A percentile compares a stretch with the other conserved stretches of the same genome.
Evolutionary conservation across 1,139 yeast genomes (phyloP).

Genomic region (Yamadazyma aaseri): DNA sequence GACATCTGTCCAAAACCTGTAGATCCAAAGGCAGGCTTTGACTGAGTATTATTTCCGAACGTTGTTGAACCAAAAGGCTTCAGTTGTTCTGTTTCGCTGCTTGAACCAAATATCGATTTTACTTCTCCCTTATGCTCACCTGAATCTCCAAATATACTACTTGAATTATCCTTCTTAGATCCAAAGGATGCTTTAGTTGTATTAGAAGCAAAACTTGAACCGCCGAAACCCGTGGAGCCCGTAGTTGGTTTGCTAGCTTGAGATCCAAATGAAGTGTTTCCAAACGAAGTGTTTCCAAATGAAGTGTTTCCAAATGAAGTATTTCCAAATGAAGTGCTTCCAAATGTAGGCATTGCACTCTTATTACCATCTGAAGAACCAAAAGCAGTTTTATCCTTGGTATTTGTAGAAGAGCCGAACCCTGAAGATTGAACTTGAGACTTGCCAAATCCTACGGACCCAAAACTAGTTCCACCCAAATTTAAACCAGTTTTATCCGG

Average conservation of each 20-base stretch:
- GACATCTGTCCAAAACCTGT: slow-evolving; percentile 10
- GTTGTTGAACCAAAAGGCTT: no score
- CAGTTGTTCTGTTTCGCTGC: no score
- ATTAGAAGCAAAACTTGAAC: slow-evolving; percentile 7
- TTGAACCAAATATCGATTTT: no score
- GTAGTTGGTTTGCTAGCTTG: slow-evolving; percentile 7
- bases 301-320: no score
- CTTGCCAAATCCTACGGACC: slow-evolving; percentile 5
- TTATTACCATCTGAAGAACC: slow-evolving; percentile 6
- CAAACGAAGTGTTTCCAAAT: no score
- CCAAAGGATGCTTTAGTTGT: slow-evolving; percentile 5
- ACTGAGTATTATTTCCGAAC: no score
- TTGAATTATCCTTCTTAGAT: no score
- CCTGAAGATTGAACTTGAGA: slow-evolving; percentile 1
- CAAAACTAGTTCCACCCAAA: slow-evolving; percentile 1
- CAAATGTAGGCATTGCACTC: no score
- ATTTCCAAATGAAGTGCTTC: no score
- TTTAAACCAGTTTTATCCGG: neutral
- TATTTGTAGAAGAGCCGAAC: slow-evolving; percentile 6
- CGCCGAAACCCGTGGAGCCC: slow-evolving; percentile 17
- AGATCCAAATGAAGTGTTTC: no score
- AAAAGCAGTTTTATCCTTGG: slow-evolving; percentile 2
- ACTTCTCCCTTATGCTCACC: no score
- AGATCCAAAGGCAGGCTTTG: slow-evolving; percentile 11
- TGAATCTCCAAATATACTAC: no score